phyloP scores from a whole-genome alignment of 1,139 yeast species.

The Hansenula sp. region DNA sequence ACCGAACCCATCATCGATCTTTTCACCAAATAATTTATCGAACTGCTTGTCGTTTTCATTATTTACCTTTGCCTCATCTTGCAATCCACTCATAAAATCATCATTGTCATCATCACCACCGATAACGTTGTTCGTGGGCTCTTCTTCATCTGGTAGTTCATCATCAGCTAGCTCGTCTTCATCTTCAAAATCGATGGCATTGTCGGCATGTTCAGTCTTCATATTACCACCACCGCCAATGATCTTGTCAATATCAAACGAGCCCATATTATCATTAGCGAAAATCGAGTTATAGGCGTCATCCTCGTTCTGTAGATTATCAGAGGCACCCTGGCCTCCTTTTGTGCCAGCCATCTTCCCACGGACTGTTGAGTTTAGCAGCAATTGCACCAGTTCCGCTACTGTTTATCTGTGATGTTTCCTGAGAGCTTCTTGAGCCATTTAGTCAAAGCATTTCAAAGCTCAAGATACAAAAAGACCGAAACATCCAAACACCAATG shows the following conservation, averaged over 20 bases:
- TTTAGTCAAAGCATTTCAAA: no score
- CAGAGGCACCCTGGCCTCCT: background rate
- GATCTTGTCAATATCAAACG: constrained; percentile 29
- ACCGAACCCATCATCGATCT: constrained; percentile 23
- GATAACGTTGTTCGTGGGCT: constrained; percentile 19
- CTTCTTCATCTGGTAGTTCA: constrained; percentile 48
- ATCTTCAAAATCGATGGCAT: constrained; percentile 94
- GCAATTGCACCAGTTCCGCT: constrained; percentile 1
- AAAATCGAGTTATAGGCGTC: constrained; percentile 34
- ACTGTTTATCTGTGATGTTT: no score
- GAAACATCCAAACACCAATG: background rate
- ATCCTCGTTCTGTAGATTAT: constrained; percentile 18
- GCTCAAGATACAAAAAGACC: no score
- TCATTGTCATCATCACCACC: constrained; percentile 29
- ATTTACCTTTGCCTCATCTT: constrained; percentile 32
- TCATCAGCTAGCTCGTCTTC: constrained; percentile 95
- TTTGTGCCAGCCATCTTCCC: constrained; percentile 22
- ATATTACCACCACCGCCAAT: constrained; percentile 24
- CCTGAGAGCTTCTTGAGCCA: no score
- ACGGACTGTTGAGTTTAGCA: constrained; percentile 13
- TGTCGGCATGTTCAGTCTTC: constrained; percentile 68
- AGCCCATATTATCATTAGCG: constrained; percentile 29
- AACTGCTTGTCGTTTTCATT: constrained; percentile 42
- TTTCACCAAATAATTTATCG: constrained; percentile 46
- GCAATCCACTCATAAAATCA: constrained; percentile 32